A percentile compares a stretch with the other conserved stretches of the same genome.
Conservation (phyloP, 2,329 filamentous ascomycete species). For the Stylonectria norvegica region DNA sequence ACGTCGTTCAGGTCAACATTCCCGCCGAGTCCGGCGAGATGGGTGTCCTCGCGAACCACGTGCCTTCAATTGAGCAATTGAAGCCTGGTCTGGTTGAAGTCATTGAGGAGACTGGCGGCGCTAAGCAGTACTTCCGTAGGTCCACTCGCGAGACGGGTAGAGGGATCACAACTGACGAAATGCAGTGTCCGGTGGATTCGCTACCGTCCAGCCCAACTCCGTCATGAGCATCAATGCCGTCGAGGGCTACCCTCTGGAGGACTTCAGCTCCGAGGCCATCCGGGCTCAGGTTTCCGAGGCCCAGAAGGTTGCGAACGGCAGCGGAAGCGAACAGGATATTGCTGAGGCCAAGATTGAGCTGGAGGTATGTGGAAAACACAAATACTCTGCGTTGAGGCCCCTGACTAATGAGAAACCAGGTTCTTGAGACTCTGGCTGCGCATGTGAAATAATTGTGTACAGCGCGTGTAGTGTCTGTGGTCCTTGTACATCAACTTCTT, state of each 20-base stretch:
- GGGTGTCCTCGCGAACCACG: slow-evolving; percentile 99
- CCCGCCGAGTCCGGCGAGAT: slow-evolving; percentile 97
- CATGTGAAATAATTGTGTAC: slow-evolving; percentile 71
- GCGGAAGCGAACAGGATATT: slow-evolving; percentile 93
- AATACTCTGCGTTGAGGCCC: background rate
- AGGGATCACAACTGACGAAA: slow-evolving; percentile 18
- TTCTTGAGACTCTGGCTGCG: slow-evolving; percentile 79
- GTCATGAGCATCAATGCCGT: slow-evolving; percentile 96
- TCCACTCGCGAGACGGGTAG: slow-evolving; percentile 28
- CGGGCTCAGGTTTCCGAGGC: slow-evolving; percentile 88
- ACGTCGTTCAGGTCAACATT: slow-evolving; percentile 94
- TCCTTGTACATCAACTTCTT: slow-evolving; percentile 43
- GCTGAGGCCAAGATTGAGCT: slow-evolving; percentile 99
- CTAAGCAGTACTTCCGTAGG: slow-evolving; percentile 99
- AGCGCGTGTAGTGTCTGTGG: slow-evolving; percentile 40
- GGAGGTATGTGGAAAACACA: slow-evolving; percentile 61
- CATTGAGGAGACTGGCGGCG: slow-evolving; percentile 82
- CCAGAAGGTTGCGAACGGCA: slow-evolving; percentile 88
- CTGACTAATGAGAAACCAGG: slow-evolving; percentile 50
- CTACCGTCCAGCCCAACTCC: slow-evolving; percentile 93
- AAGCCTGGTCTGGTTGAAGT: slow-evolving; percentile 95
- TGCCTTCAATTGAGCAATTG: slow-evolving; percentile 97
- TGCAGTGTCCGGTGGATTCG: slow-evolving; percentile 91
- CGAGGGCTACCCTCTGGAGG: slow-evolving; percentile 90
- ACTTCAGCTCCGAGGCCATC: slow-evolving; percentile 91